Percentiles rank a stretch among this genome's conserved stretches.
Evolutionary conservation across 768 basidiomycete species (phyloP).

Genomic region (Gelatoporia subvermispora): DNA sequence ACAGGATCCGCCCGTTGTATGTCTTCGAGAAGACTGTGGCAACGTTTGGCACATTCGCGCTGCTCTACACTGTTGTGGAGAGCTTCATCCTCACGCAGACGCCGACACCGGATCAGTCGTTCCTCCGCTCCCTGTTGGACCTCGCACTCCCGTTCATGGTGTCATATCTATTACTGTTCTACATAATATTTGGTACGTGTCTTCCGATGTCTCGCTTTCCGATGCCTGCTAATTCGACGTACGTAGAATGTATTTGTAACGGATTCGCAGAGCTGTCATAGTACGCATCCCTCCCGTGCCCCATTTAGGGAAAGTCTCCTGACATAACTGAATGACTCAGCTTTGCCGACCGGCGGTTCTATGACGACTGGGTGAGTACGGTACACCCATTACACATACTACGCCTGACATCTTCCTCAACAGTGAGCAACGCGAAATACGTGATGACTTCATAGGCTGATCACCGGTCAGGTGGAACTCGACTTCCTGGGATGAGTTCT

Average conservation of each 20-base stretch:
- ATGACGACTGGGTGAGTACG: slow-evolving; percentile 82
- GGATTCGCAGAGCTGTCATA: slow-evolving; percentile 90
- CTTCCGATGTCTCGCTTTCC: background rate
- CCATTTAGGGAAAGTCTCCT: background rate
- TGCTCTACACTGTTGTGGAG: slow-evolving; percentile 92
- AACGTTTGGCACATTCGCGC: slow-evolving; percentile 92
- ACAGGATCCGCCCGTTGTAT: slow-evolving; percentile 71
- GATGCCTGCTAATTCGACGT: slow-evolving; percentile 3
- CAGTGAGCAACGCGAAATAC: slow-evolving; percentile 7
- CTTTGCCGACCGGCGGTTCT: slow-evolving; percentile 97
- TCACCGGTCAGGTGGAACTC: slow-evolving; percentile 79
- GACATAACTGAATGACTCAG: slow-evolving; percentile 33
- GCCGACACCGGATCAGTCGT: slow-evolving; percentile 63
- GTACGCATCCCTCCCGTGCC: slow-evolving; percentile 42
- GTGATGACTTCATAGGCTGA: background rate
- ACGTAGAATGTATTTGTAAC: slow-evolving; percentile 90
- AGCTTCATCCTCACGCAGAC: slow-evolving; percentile 87
- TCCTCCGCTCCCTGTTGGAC: slow-evolving; percentile 74
- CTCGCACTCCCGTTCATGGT: slow-evolving; percentile 92
- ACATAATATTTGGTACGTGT: slow-evolving; percentile 72
- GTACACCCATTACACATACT: background rate
- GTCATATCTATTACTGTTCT: slow-evolving; percentile 82
- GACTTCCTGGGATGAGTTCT: slow-evolving; percentile 94
- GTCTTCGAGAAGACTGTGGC: slow-evolving; percentile 69
- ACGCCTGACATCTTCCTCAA: background rate